phyloP scores from a whole-genome alignment of 2,329 filamentous ascomycete species.

The Phyllosticta citriasiana region DNA sequence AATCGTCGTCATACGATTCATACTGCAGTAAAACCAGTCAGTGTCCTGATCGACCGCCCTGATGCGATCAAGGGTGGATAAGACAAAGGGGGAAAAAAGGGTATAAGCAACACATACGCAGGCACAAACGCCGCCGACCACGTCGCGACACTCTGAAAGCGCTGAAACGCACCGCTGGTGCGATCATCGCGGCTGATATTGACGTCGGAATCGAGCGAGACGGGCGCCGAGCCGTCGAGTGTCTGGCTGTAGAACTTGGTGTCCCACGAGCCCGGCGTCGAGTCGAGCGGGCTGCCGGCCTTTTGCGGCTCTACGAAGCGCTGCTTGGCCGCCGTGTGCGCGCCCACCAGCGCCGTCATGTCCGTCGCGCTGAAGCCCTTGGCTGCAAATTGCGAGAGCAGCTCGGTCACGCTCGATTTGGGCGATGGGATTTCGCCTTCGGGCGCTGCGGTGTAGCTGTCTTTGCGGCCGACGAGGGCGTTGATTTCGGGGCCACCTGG shows the following conservation, averaged over 20 bases:
- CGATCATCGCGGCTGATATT: conserved; percentile 21
- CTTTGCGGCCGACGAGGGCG: conserved; percentile 41
- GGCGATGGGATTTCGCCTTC: conserved; percentile 37
- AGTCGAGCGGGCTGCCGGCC: conserved; percentile 36
- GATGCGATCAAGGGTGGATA: not conserved
- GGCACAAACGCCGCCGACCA: conserved; percentile 24
- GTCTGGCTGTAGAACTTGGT: conserved; percentile 38
- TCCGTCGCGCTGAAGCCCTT: conserved; percentile 43
- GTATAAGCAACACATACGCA: conserved; percentile 6
- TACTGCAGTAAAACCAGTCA: conserved; percentile 9
- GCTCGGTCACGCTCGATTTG: conserved; percentile 29
- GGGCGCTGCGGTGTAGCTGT: conserved; percentile 32
- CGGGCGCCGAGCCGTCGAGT: conserved; percentile 17
- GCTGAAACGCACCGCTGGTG: conserved; percentile 15
- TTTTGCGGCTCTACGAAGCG: conserved; percentile 33
- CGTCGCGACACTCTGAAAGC: conserved; percentile 18
- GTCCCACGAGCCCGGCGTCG: conserved; percentile 43
- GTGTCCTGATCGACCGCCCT: not conserved
- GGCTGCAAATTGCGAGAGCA: conserved; percentile 38
- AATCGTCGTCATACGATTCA: conserved; percentile 27
- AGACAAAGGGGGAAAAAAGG: not conserved
- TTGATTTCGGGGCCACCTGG: conserved; percentile 43
- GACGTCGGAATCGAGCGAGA: conserved; percentile 13
- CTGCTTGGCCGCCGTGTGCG: conserved; percentile 43
- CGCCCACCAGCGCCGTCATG: conserved; percentile 45